Evolutionary conservation across 2,329 filamentous ascomycete genomes (phyloP), one percentile per base, ranked within the genome.

Genomic region (Fonsecaea monophora): DNA sequence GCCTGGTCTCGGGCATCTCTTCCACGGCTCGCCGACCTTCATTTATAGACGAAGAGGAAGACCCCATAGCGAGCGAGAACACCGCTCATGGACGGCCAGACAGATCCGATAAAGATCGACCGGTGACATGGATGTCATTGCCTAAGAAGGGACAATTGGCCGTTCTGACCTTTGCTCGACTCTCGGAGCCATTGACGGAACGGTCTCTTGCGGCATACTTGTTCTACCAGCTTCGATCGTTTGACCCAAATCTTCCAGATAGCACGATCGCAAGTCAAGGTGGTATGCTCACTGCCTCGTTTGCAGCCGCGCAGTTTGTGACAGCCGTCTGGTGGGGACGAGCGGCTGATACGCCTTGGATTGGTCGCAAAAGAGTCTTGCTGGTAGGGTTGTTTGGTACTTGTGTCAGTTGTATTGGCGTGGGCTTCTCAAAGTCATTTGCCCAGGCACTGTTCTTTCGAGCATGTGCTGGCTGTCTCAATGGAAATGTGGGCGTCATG

Each of bases 201-300:
- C 93, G 91, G 0, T 92, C 89, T 12, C 78, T 93, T 8, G 86
- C 90, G 78, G 86, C 90, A 1, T 96, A 96, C 78, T 88, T 96
- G 82, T 96, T 92, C 79, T 96, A 94, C 78, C 92, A 95, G 77
- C 85, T 97, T n/a, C 88, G 87, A 72, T 94, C 89, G 66, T 94
- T 96, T 73, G 84, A 91, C 30, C 82, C 83, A 2, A 82, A 78
- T 25, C 77, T 84, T 21, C 79, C 85, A 2, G 85, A 89, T 62
- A 84, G 84, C 1, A 87, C 85, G 1, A 93, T 96, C 71, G 87
- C 92, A 0, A 84, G 85, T 21, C 92, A 95, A 76, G 90, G 91
- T 0, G 92, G 92, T 45, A 80, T 96, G 2, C 82, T 96, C 30
- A 88, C 91, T 56, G 92, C 90, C 12, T 89, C 88, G 45, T 96